A percentile compares a stretch with the other conserved stretches of the same genome.
These are phyloP conservation scores for Fusarium sp. DNA, from an alignment of 2,329 filamentous ascomycete genomes.

Conservation along the genomic window DNA sequence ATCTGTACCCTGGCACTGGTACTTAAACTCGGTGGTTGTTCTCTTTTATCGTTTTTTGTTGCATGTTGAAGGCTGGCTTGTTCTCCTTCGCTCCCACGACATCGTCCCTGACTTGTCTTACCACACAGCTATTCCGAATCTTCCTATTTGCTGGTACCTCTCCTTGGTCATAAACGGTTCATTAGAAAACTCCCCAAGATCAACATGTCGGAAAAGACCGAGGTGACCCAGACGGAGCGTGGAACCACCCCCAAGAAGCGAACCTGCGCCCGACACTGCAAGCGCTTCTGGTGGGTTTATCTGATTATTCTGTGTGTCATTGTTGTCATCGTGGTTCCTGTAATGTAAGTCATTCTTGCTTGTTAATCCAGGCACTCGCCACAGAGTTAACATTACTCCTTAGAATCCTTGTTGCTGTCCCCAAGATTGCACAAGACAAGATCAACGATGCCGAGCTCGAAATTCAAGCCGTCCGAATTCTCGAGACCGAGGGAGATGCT, in stretches of 20 bases:
- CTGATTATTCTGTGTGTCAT: conserved; percentile 66
- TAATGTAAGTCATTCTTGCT: conserved; percentile 66
- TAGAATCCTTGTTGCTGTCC: conserved; percentile 70
- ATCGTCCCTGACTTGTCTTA: conserved; percentile 15
- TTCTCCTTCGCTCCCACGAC: conserved; percentile 25
- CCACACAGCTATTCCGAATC: conserved; percentile 1
- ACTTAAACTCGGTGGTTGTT: conserved; percentile 46
- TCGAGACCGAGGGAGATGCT: conserved; percentile 60
- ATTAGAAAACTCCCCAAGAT: neutral
- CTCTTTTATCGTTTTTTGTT: conserved; percentile 19
- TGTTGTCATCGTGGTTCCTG: conserved; percentile 68
- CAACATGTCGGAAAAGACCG: conserved; percentile 58
- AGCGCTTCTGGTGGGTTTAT: conserved; percentile 74
- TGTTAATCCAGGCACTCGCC: neutral
- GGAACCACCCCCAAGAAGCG: conserved; percentile 55
- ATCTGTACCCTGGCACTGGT: conserved; percentile 23
- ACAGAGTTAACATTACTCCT: conserved; percentile 23
- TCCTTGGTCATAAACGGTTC: neutral
- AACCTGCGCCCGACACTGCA: conserved; percentile 63
- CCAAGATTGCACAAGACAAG: conserved; percentile 70
- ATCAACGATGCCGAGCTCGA: conserved; percentile 67
- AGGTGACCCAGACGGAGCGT: conserved; percentile 55
- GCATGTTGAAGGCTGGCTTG: conserved; percentile 34
- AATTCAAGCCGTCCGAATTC: conserved; percentile 66
- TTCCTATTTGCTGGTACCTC: conserved; percentile 1